Evolutionary conservation across 1,284 basidiomycete species (phyloP).

Genomic region (Leccinum subrobustum): DNA sequence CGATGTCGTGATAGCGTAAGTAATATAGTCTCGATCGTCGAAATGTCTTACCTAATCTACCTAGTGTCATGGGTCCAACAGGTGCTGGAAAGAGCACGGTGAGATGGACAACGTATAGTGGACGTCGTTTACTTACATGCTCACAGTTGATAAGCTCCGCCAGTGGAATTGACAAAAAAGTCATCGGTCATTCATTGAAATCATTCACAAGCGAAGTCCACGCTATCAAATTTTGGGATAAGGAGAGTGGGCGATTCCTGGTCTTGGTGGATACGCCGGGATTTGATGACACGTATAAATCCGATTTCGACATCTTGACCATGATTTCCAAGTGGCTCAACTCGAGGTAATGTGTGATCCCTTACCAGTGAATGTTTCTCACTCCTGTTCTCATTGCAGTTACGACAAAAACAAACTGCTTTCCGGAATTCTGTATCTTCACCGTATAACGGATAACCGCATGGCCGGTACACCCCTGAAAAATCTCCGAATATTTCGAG

Average conservation of each 20-base stretch:
- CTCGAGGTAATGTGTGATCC: constrained; percentile 4
- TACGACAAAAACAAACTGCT: too few species aligned
- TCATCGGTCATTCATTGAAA: constrained; percentile 14
- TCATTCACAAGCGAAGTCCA: constrained; percentile 17
- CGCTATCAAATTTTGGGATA: constrained; percentile 5
- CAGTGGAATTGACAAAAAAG: constrained; percentile 5
- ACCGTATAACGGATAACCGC: too few species aligned
- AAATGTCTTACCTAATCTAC: not conserved
- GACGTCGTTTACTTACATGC: not conserved
- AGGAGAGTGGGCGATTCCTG: not conserved
- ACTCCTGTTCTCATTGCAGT: too few species aligned
- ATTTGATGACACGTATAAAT: constrained; percentile 11
- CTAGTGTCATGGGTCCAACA: constrained; percentile 21
- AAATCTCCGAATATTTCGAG: too few species aligned
- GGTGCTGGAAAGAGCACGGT: constrained; percentile 10
- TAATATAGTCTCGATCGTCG: too few species aligned
- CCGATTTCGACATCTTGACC: constrained; percentile 21
- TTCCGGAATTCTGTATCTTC: too few species aligned
- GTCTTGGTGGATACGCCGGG: constrained; percentile 19
- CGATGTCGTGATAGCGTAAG: too few species aligned
- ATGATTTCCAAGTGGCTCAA: constrained; percentile 25
- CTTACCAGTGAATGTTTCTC: too few species aligned
- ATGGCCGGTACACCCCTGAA: too few species aligned
- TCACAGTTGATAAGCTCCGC: constrained; percentile 25
- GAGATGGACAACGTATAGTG: not conserved